Conservation (phyloP, 345 rosid genomes). For the Eucalyptus sp. region DNA sequence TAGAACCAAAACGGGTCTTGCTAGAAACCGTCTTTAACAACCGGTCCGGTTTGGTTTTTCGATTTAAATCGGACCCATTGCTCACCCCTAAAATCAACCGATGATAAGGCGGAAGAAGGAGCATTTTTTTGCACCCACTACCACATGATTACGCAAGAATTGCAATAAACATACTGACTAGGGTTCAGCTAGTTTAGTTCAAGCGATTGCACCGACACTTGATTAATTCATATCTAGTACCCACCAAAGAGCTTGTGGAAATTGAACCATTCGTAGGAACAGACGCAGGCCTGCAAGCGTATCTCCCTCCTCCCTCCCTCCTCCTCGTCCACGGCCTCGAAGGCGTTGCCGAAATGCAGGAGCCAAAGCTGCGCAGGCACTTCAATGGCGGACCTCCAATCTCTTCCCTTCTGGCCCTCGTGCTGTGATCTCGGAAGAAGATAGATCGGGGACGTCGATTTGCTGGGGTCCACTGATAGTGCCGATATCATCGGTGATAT, state of each 20-base stretch:
- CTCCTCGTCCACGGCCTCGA: conserved; percentile 19
- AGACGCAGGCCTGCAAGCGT: conserved; percentile 47
- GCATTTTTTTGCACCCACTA: neutral
- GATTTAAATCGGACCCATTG: neutral
- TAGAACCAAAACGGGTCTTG: neutral
- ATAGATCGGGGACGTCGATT: conserved; percentile 60
- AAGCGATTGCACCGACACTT: neutral
- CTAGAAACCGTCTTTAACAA: neutral
- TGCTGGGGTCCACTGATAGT: conserved; percentile 67
- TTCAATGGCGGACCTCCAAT: conserved; percentile 71
- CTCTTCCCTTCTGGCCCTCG: conserved; percentile 14
- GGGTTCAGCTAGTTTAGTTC: neutral
- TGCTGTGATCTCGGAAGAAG: conserved; percentile 57
- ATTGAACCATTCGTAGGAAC: conserved; percentile 86
- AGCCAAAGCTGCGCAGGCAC: conserved; percentile 74
- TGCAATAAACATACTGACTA: neutral
- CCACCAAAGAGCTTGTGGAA: conserved; percentile 73
- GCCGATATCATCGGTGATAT: conserved; percentile 89
- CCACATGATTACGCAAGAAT: neutral
- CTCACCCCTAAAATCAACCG: neutral
- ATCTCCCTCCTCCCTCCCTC: conserved; percentile 48
- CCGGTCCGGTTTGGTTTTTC: accelerated
- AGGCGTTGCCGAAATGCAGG: conserved; percentile 70
- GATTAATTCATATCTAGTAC: neutral
- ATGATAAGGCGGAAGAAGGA: neutral